Evolutionary conservation across 257 asterid genomes (phyloP).

Genomic region (Cruciata laevipes): DNA sequence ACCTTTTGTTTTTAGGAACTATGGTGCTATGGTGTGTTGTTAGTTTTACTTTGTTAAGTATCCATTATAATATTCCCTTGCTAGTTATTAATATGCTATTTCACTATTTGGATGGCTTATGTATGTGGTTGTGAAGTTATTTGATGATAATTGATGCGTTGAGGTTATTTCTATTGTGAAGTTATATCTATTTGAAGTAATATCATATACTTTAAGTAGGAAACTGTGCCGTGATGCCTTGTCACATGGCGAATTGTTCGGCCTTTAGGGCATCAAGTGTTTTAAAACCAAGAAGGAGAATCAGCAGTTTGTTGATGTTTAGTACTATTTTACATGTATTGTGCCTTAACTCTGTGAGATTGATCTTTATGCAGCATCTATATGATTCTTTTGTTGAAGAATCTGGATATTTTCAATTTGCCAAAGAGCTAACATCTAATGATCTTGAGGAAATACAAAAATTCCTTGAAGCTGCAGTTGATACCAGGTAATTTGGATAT

Average conservation of each 20-base stretch:
- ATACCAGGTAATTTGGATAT: conserved; percentile 44
- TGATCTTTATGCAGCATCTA: conserved; percentile 57
- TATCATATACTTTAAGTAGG: too few species aligned
- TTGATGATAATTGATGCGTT: too few species aligned
- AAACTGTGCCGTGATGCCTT: too few species aligned
- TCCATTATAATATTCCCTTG: too few species aligned
- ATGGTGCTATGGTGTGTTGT: too few species aligned
- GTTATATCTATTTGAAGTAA: too few species aligned
- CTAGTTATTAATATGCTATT: not conserved
- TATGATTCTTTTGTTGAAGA: conserved; percentile 84
- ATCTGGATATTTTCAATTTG: conserved; percentile 65
- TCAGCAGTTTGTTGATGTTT: not conserved
- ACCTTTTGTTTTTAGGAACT: not conserved
- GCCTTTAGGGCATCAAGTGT: too few species aligned
- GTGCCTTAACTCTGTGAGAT: conserved; percentile 13
- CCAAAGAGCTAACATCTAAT: conserved; percentile 73
- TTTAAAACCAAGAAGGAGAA: not conserved
- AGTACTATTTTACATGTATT: conserved; percentile 2
- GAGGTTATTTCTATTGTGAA: too few species aligned
- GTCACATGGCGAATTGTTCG: not conserved
- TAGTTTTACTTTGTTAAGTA: too few species aligned
- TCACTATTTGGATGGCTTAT: too few species aligned
- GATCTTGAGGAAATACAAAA: conserved; percentile 92
- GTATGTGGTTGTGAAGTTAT: not conserved
- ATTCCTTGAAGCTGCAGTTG: conserved; percentile 86